Evolutionary conservation across 164 flowering plant genomes (phyloP), one percentile per base, ranked within the genome.

Genomic region (Vitis amurensis): DNA sequence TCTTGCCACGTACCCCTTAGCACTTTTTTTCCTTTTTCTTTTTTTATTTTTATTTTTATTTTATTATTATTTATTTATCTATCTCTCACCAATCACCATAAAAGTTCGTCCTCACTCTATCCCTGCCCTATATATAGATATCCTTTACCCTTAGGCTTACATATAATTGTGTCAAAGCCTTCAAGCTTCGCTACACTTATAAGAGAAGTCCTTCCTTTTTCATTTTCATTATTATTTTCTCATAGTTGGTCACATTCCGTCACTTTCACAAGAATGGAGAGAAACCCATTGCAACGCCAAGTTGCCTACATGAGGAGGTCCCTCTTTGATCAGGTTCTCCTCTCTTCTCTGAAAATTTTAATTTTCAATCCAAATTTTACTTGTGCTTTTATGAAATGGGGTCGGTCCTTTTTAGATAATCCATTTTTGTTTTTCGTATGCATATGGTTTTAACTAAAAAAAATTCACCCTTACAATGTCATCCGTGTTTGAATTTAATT

Each of bases 321-420:
- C 55, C 76, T 79, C 63, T 75, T 79, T 73, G 79, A 79, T 70
- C 78, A 79, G 82, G 82, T 79, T 23, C 13, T 15, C 58, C 16
- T 47, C 56, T 57, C 50, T n/a, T 60, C 66, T n/a, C 61, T 29
- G 9, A 6, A 23, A 10, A 57, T 12, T 14, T 47, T 12, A 17
- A 1, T 49, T 64, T 23, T 37, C 29, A 51, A 1, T 50, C 7
- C 37, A 12, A 9, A 23, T 23, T 23, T 23, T 23, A 0, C 27
- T 0, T 23, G 27, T 23, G 27, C 27, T 23, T 23, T 23, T 23
- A 1, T 23, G 27, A 23, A 23, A 23, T 23, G 27, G 27, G 27
- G 27, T 23, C 1, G 27, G 27, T 23, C 27, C 27, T 23, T 23
- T 23, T 23, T 23, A 23, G 27, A 23, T 23, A 23, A 23, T 23